These are phyloP conservation scores for Trichosporon faecale DNA, from an alignment of 1,284 basidiomycete species.

Conservation along the genomic window DNA sequence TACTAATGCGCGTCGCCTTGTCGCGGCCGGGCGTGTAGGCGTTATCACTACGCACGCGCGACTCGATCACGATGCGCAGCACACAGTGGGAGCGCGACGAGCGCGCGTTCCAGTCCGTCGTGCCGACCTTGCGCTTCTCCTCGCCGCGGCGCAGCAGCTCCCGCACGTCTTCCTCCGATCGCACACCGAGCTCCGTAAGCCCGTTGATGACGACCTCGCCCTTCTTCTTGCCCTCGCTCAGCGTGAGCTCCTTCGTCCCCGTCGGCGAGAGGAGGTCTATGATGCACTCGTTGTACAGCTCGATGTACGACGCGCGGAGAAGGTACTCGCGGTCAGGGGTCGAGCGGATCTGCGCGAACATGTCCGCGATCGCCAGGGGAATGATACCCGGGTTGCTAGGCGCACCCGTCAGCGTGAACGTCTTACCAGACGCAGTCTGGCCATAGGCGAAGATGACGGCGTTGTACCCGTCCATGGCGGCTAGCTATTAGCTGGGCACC, in stretches of 20 bases:
- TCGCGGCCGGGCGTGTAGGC: constrained; percentile 24
- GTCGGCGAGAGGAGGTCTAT: constrained; percentile 57
- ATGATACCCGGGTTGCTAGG: constrained; percentile 89
- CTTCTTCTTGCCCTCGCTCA: constrained; percentile 51
- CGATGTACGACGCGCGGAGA: constrained; percentile 87
- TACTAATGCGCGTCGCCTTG: constrained; percentile 60
- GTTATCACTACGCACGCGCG: constrained; percentile 19
- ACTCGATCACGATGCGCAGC: constrained; percentile 68
- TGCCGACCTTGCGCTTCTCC: constrained; percentile 81
- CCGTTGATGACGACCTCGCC: constrained; percentile 51
- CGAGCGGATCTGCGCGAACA: constrained; percentile 54
- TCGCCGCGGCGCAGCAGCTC: constrained; percentile 82
- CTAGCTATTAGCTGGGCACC: constrained; percentile 42
- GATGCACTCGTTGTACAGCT: constrained; percentile 95
- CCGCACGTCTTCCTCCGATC: constrained; percentile 76
- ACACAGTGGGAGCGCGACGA: constrained; percentile 90
- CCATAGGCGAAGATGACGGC: constrained; percentile 92
- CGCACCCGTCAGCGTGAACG: constrained; percentile 80
- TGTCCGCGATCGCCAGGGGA: constrained; percentile 71
- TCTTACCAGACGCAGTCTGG: constrained; percentile 70
- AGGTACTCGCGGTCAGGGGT: constrained; percentile 72
- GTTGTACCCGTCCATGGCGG: constrained; percentile 96
- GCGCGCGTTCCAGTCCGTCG: constrained; percentile 95
- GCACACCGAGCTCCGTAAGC: constrained; percentile 64
- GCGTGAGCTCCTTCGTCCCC: constrained; percentile 39